Evolutionary conservation across 106 monocot species (phyloP), one percentile per base, ranked within the genome.

Genomic region (Dioscorea alata): DNA sequence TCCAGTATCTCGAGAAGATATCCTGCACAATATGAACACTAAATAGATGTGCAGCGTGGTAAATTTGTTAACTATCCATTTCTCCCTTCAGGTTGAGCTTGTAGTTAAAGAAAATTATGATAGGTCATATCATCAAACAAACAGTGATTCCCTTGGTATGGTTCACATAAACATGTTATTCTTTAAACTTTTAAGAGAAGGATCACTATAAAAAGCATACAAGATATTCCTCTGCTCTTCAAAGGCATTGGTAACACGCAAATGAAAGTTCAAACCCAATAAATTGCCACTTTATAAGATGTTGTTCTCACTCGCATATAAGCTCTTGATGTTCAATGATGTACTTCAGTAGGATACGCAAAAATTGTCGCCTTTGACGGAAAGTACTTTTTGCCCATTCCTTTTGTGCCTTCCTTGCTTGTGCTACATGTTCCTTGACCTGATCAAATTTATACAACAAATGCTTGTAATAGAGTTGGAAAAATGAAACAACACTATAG

Each of bases 251-350:
- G 42, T 42, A 42, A 42, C 10, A 10, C 6, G 10, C 42, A 2
- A 42, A 10, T 42, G 10, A 1, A 42, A 42, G 42, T 42, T 42
- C 10, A 10, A 42, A 42, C 42, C 42, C 10, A 42, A 42, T 10
- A 42, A 42, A 10, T 42, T 8, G 42, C 42, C 10, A 42, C 42
- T 42, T 42, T 2, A 42, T 42, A 23, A 57, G 60, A 18, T 60
- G 24, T 50, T 50, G 19, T 69, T 32, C 88, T 81, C 76, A 99
- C 99, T 99, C 99, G 87, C 99, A 99, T 81, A 99, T 99, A 66
- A 99, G 93, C 53, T 83, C 84, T 69, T 99, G 99, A 74, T 99
- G 92, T 73, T 99, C 99, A 78, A 99, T 85, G 61, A 99, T 99
- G 69, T 99, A 99, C 77, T 99, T 99, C 59, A 99, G 78, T 76